A percentile compares a stretch with the other conserved stretches of the same genome.
phyloP scores from a whole-genome alignment of 2,329 filamentous ascomycete genomes.

The Diaporthe aspalathi region DNA sequence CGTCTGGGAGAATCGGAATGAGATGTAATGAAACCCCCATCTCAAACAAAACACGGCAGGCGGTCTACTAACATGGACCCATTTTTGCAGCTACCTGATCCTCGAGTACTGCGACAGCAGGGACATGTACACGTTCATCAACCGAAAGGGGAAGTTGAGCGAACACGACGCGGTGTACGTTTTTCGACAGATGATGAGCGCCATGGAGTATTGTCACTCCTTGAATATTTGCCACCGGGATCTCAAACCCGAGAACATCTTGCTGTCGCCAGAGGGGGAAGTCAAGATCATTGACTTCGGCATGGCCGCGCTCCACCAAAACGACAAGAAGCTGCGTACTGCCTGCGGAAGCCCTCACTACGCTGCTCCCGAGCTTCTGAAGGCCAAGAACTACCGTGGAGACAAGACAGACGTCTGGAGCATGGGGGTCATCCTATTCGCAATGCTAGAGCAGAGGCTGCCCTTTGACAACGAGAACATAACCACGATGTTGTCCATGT shows the following conservation, averaged over 20 bases:
- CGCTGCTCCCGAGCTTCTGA: slow-evolving; percentile 90
- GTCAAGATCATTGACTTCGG: slow-evolving; percentile 98
- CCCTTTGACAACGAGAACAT: slow-evolving; percentile 79
- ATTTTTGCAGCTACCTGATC: slow-evolving; percentile 81
- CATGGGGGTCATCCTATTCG: slow-evolving; percentile 88
- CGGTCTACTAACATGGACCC: slow-evolving; percentile 36
- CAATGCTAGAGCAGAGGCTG: slow-evolving; percentile 83
- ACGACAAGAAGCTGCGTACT: slow-evolving; percentile 81
- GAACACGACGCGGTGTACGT: slow-evolving; percentile 86
- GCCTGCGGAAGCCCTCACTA: slow-evolving; percentile 98
- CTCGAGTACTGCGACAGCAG: slow-evolving; percentile 86
- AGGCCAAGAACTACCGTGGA: slow-evolving; percentile 81
- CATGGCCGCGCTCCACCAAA: slow-evolving; percentile 92
- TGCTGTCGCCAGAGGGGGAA: slow-evolving; percentile 79
- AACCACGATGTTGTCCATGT: slow-evolving; percentile 68
- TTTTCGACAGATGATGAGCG: slow-evolving; percentile 93
- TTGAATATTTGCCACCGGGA: slow-evolving; percentile 97
- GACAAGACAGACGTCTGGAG: slow-evolving; percentile 95
- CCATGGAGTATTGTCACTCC: slow-evolving; percentile 90
- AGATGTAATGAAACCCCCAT: slow-evolving; percentile 77
- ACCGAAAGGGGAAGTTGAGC: slow-evolving; percentile 74
- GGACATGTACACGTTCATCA: slow-evolving; percentile 90
- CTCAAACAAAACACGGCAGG: not conserved
- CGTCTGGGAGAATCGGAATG: slow-evolving; percentile 96
- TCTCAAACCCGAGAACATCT: slow-evolving; percentile 95